phyloP scores from a whole-genome alignment of 176 grass and related monocot species.

The Stipa capillata region DNA sequence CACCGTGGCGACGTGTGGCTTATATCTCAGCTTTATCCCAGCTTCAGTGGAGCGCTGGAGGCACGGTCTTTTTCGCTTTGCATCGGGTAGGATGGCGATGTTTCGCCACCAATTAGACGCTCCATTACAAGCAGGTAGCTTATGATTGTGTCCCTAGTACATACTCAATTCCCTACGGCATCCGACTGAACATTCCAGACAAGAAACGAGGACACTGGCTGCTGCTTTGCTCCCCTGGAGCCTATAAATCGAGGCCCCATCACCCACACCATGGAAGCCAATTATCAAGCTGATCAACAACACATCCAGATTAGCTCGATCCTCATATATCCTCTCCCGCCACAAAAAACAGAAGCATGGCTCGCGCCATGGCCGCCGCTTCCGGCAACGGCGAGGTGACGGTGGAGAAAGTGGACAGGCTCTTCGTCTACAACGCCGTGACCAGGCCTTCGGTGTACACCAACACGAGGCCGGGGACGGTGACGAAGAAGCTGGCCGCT shows the following conservation, averaged over 20 bases:
- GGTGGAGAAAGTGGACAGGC: slow-evolving; percentile 24
- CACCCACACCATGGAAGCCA: neutral
- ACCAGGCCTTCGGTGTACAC: neutral
- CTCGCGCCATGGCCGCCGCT: neutral
- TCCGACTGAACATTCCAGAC: neutral
- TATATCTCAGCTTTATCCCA: neutral
- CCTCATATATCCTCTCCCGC: neutral
- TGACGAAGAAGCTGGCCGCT: neutral
- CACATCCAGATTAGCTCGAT: neutral
- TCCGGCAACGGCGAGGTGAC: slow-evolving; percentile 9
- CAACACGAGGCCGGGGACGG: neutral
- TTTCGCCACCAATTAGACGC: neutral
- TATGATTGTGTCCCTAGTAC: neutral
- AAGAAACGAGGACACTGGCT: neutral
- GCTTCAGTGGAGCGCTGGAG: neutral
- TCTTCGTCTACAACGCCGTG: neutral
- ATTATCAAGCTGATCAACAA: neutral
- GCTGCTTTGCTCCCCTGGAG: neutral
- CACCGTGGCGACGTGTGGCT: neutral
- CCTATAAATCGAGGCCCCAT: slow-evolving; percentile 29
- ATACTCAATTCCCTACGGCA: neutral
- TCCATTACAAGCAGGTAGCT: neutral
- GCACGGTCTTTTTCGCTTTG: neutral
- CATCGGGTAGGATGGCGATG: neutral
- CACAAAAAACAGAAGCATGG: neutral